Conservation (phyloP, 805 yeast genomes). For the Sugiyamaella boreocaroliniensis region DNA sequence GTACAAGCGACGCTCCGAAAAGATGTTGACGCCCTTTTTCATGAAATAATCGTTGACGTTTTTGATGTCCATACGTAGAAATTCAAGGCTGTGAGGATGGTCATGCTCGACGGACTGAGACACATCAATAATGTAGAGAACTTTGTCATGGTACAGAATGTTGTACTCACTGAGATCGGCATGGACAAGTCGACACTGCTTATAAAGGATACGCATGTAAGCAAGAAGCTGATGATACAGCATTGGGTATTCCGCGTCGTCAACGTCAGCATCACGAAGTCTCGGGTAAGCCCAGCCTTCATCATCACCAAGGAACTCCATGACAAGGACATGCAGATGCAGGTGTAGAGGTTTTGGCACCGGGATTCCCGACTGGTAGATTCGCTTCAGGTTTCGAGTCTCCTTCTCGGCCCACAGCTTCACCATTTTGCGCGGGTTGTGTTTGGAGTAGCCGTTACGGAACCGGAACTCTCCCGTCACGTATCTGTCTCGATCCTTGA, state of each 20-base stretch:
- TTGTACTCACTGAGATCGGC: slow-evolving; percentile 97
- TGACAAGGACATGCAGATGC: slow-evolving; percentile 82
- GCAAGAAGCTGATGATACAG: slow-evolving; percentile 74
- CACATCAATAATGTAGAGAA: slow-evolving; percentile 85
- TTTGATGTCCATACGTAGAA: slow-evolving; percentile 94
- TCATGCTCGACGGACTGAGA: slow-evolving; percentile 97
- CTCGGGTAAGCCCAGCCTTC: slow-evolving; percentile 88
- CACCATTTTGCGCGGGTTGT: slow-evolving; percentile 96
- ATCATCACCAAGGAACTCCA: slow-evolving; percentile 79
- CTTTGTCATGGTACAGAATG: slow-evolving; percentile 67
- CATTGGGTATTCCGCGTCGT: slow-evolving; percentile 54
- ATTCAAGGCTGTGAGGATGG: slow-evolving; percentile 94
- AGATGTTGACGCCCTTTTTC: slow-evolving; percentile 64
- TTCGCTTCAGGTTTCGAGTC: slow-evolving; percentile 82
- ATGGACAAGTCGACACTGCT: slow-evolving; percentile 83
- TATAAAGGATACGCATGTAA: slow-evolving; percentile 81
- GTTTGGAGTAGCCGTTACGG: slow-evolving; percentile 72
- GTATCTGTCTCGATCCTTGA: slow-evolving; percentile 91
- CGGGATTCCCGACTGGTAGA: slow-evolving; percentile 74
- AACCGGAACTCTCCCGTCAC: slow-evolving; percentile 95
- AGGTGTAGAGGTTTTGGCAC: slow-evolving; percentile 89
- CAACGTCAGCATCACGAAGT: slow-evolving; percentile 73
- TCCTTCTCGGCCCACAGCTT: slow-evolving; percentile 98
- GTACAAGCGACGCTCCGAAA: slow-evolving; percentile 77
- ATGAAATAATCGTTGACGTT: slow-evolving; percentile 86